Evolutionary conservation across 1,284 basidiomycete species (phyloP), one percentile per base, ranked within the genome.

Genomic region (Naganishia sp.): DNA sequence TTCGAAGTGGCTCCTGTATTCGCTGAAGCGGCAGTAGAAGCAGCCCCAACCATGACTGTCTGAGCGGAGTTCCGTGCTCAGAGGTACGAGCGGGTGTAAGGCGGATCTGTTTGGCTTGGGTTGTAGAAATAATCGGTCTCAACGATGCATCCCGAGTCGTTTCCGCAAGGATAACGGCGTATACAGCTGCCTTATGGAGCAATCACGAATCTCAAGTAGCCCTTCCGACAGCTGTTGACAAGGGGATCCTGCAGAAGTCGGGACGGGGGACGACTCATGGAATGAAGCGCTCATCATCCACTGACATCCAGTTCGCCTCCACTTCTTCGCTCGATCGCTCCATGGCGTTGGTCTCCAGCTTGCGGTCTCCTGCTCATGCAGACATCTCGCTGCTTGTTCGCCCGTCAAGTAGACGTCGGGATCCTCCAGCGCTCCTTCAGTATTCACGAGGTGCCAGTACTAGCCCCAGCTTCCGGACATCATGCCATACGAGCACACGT

Each of bases 401-500:
- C 3, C 42, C 43, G 3, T 1, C 53, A 18, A 17, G 15, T 18
- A 43, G n/a, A 28, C 35, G 35, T 39, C 35, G 35, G 3, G 35
- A 39, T 4, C 15, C 17, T 10, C 25, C 25, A 35, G 31, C 3
- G 25, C 23, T 45, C 42, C 6, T 23, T 41, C 46, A 18, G 9
- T 10, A 13, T 3, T 9, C 47, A 35, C 3, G 6, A 9, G 31
- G 31, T 41, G 49, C 23, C 53, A 39, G 35, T 9, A 39, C 35
- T 39, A 13, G 35, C 7, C 35, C 2, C 7, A 13, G 13, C 4
- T 0, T 9, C 13, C 35, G 7, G 13, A 9, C 35, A 39, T 10
- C 65, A 66, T 66, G 65, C 56, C 57, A 11, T 66, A 66, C 56
- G 65, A 66, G 51, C 56, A 66, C 57, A 60, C 65, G 11, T 45